phyloP scores from a whole-genome alignment of 2,329 filamentous ascomycete genomes.

The Aaosphaeria pasadenensis region DNA sequence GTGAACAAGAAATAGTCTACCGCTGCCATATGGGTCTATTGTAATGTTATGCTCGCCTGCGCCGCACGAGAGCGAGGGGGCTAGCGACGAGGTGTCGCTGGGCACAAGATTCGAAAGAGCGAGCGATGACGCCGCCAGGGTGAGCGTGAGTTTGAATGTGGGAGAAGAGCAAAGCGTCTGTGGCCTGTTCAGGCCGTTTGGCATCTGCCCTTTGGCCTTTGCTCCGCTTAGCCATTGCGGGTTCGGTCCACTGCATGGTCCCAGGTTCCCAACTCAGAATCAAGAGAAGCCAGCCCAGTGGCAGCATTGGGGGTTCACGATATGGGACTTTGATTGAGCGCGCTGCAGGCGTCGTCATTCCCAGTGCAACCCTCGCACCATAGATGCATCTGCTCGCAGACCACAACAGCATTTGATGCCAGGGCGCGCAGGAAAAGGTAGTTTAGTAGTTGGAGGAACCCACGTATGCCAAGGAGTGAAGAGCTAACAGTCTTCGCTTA shows the following conservation, averaged over 20 bases:
- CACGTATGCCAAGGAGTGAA: conserved; percentile 13
- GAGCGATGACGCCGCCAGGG: not conserved
- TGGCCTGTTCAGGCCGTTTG: too few relatives aligned
- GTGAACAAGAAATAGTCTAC: conserved; percentile 15
- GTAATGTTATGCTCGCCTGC: too few relatives aligned
- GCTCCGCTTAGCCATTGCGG: too few relatives aligned
- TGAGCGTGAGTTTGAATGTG: not conserved
- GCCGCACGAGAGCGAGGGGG: not conserved
- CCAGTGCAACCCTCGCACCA: conserved; percentile 2
- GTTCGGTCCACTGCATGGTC: too few relatives aligned
- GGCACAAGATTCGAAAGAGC: not conserved
- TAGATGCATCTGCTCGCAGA: not conserved
- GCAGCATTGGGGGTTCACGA: too few relatives aligned
- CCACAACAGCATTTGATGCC: conserved; percentile 3
- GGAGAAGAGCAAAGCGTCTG: too few relatives aligned
- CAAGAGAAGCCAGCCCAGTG: too few relatives aligned
- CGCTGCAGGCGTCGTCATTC: not conserved
- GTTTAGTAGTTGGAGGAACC: not conserved
- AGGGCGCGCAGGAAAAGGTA: conserved; percentile 1
- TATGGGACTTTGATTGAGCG: not conserved
- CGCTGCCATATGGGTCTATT: not conserved
- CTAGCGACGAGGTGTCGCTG: too few relatives aligned
- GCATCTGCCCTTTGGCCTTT: too few relatives aligned
- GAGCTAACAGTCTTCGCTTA: conserved; percentile 24
- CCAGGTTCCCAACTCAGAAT: too few relatives aligned